These are phyloP conservation scores for Catunica adiposa DNA, from an alignment of 2,329 filamentous ascomycete genomes.

Conservation along the genomic window DNA sequence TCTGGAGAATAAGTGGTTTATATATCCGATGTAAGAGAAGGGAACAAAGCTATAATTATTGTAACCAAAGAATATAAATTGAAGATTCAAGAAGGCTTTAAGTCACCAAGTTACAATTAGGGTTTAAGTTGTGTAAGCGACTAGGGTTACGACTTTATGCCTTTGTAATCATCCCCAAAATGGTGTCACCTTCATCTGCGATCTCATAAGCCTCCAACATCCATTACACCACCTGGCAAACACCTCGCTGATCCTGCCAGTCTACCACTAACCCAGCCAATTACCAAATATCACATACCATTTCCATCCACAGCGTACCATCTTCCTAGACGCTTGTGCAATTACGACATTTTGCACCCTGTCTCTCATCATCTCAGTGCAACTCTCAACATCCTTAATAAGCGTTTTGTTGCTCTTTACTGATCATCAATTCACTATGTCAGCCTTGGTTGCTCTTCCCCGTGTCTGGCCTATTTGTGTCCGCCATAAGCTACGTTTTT, in stretches of 20 bases:
- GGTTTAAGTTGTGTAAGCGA: background rate
- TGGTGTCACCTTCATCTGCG: background rate
- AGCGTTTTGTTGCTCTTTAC: no score
- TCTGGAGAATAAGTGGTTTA: slow-evolving; percentile 8
- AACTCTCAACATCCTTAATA: no score
- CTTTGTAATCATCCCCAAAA: background rate
- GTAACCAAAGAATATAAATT: background rate
- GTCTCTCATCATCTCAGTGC: background rate
- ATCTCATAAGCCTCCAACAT: background rate
- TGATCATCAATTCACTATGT: no score
- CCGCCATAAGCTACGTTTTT: no score
- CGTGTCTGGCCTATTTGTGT: no score
- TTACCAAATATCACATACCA: no score
- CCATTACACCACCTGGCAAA: no score
- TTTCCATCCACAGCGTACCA: background rate
- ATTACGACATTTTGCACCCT: background rate
- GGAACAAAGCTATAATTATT: background rate
- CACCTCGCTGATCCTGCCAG: no score
- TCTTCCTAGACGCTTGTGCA: background rate
- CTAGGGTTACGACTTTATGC: background rate
- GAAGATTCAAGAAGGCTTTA: no score
- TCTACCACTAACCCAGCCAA: no score
- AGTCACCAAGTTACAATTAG: background rate
- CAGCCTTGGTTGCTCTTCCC: no score
- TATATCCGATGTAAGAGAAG: slow-evolving; percentile 3